Evolutionary conservation across 1,284 basidiomycete genomes (phyloP), one percentile per base, ranked within the genome.

Genomic region (Neotropicomus parvogracilis): DNA sequence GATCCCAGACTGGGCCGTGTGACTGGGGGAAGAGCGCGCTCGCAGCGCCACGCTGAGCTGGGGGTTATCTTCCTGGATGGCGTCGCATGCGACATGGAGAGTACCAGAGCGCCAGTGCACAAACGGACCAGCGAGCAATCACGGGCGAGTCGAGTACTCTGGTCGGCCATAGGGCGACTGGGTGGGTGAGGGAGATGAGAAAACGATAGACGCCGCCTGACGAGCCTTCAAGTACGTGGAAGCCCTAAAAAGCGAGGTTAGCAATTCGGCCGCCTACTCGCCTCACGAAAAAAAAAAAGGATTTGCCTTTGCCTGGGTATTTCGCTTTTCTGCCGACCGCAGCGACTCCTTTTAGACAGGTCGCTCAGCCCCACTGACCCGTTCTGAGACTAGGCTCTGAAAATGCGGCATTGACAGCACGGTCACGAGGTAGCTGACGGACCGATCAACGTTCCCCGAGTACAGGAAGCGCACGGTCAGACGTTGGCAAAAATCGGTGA

Each of bases 341-440:
- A 35, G 35, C 4, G 24, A 40, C 29, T 26, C 37, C 35, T n/a
- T 46, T 40, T 12, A 29, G 11, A 29, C 35, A 16, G n/a, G 40
- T 45, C 13, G 4, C 44, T 40, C 19, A 19, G 24, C 19, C 34
- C 36, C 39, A 38, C 26, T 8, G 6, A 29, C 26, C 12, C 11
- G 12, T 17, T 35, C 28, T 20, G 21, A 3, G 19, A 16, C 14
- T 24, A n/a, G 24, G 39, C 21, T 26, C 16, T 41, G 24, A 37
- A 8, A 14, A 50, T 8, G 12, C 41, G 28, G 46, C 26, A 16
- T 34, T 34, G 11, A 45, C 24, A 14, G 21, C 26, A 40, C 21
- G 43, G 17, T 39, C 5, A 40, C 24, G 19, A 13, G 35, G 50
- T 47, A 40, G 40, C 46, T 53, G 48, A 38, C 6, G 26, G 24